These are phyloP conservation scores for Geum urbanum DNA, from an alignment of 306 rosid genomes.

Conservation along the genomic window DNA sequence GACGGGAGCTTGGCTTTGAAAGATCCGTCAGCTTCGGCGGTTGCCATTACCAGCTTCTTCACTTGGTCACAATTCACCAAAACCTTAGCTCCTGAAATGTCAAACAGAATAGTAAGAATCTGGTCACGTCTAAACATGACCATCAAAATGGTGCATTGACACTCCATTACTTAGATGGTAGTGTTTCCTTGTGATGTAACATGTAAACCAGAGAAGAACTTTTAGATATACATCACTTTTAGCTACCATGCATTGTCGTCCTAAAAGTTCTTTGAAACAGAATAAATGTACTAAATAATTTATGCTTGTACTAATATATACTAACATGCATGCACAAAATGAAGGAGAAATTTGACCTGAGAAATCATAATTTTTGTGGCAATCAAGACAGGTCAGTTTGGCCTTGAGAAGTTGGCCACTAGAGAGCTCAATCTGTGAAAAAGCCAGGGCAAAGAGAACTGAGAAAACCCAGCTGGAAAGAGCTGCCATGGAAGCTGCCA, in stretches of 20 bases:
- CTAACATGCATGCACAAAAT: no score
- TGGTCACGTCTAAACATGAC: neutral
- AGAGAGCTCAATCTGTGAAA: conserved; percentile 41
- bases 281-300: neutral
- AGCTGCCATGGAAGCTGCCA: conserved; percentile 42
- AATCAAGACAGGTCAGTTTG: conserved; percentile 70
- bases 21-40: conserved; percentile 56
- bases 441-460: conserved; percentile 41
- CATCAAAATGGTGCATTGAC: no score
- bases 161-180: neutral
- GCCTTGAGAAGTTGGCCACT: conserved; percentile 44
- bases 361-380: conserved; percentile 40
- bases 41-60: conserved; percentile 35
- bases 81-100: conserved; percentile 50
- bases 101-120: neutral
- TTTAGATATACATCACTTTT: no score
- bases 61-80: conserved; percentile 59
- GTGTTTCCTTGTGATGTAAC: neutral
- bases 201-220: neutral
- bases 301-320: neutral
- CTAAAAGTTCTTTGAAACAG: no score
- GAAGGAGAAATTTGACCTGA: conserved; percentile 41
- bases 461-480: conserved; percentile 29
- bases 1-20: conserved; percentile 47
- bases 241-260: no score